These are phyloP conservation scores for Dalbergia oliveri DNA, from an alignment of 306 rosid species.

Conservation along the genomic window DNA sequence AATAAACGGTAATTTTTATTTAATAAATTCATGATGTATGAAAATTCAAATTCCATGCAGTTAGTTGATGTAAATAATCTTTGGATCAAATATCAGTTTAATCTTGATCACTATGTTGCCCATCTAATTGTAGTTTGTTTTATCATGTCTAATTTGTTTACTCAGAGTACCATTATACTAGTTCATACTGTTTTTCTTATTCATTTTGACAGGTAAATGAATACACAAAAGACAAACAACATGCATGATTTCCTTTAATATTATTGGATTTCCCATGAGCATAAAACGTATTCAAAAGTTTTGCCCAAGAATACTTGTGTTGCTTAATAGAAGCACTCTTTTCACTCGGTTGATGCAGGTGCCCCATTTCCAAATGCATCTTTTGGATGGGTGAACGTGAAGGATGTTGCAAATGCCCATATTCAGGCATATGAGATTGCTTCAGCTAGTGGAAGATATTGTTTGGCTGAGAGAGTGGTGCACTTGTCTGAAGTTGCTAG, in stretches of 20 bases:
- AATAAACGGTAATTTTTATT: constrained; percentile 59
- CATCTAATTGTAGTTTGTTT: neutral
- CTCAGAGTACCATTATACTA: no score
- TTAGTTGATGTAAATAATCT: neutral
- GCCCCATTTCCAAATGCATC: constrained; percentile 54
- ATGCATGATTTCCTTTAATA: neutral
- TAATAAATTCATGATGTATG: neutral
- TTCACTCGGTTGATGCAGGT: constrained; percentile 48
- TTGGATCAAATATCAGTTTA: neutral
- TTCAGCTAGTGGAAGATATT: constrained; percentile 79
- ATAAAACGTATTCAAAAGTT: neutral
- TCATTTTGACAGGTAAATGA: neutral
- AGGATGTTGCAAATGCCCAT: no score
- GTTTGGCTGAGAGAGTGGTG: constrained; percentile 59
- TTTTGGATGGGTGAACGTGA: no score
- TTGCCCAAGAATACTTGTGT: neutral
- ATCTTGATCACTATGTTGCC: neutral
- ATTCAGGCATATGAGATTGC: constrained; percentile 73
- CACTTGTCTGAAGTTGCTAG: constrained; percentile 59
- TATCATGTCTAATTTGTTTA: neutral
- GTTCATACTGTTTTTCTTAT: neutral
- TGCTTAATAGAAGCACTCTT: neutral
- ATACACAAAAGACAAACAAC: neutral
- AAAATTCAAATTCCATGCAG: neutral
- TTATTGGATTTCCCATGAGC: neutral